Percentiles rank a stretch among this genome's conserved stretches.
Evolutionary conservation across 2,329 filamentous ascomycete species (phyloP).

Genomic region (Beauveria sp.): DNA sequence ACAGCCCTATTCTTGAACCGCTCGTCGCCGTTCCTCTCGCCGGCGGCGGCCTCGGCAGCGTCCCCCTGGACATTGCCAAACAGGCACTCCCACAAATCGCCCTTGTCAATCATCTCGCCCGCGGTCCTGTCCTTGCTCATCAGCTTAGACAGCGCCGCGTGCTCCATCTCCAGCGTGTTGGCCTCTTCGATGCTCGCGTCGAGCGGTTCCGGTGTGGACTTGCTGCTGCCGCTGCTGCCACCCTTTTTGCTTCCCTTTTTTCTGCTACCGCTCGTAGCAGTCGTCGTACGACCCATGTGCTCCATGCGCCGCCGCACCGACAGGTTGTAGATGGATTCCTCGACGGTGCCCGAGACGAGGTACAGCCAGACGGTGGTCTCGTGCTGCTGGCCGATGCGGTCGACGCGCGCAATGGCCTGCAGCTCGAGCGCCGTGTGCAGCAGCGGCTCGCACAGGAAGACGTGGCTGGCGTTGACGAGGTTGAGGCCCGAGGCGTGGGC

Average conservation of each 20-base stretch:
- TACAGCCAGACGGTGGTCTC: conserved; percentile 95
- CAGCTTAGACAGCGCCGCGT: conserved; percentile 60
- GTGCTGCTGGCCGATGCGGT: conserved; percentile 84
- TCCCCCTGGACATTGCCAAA: conserved; percentile 51
- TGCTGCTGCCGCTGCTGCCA: conserved; percentile 14
- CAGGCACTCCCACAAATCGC: conserved; percentile 82
- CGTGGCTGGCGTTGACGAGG: conserved; percentile 85
- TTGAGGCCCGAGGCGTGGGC: conserved; percentile 85
- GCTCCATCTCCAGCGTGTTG: conserved; percentile 76
- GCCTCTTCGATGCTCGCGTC: conserved; percentile 67
- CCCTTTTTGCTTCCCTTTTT: conserved; percentile 19
- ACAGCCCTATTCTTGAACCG: conserved; percentile 10
- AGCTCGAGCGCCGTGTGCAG: conserved; percentile 91
- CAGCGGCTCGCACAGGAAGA: conserved; percentile 89
- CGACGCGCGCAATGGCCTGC: conserved; percentile 89
- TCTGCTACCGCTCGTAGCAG: background rate
- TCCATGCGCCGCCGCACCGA: conserved; percentile 71
- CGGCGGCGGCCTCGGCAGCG: background rate
- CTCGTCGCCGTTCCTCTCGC: conserved; percentile 20
- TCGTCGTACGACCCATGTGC: conserved; percentile 53
- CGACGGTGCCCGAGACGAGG: conserved; percentile 81
- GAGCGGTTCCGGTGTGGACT: conserved; percentile 39
- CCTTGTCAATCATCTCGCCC: conserved; percentile 71
- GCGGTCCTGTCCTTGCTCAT: conserved; percentile 62
- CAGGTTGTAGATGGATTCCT: conserved; percentile 84